Evolutionary conservation across 208 protist genomes (phyloP), one percentile per base, ranked within the genome.

Genomic region (Lotmaria passim): DNA sequence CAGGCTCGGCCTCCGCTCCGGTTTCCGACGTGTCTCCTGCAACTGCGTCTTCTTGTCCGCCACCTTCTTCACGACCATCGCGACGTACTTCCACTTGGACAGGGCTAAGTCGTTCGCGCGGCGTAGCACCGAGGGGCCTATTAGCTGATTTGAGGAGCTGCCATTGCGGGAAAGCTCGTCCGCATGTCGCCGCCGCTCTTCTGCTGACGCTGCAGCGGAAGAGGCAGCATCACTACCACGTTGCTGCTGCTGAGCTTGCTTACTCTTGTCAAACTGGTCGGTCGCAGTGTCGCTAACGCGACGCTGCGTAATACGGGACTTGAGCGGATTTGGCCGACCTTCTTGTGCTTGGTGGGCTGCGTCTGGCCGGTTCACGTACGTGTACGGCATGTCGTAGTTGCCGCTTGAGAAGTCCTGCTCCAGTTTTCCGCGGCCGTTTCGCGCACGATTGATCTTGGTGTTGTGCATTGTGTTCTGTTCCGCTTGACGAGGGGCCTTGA

Each of bases 51-150:
- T 52, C 44, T 47, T 63, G 56, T 63, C 66, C 19, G 30, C 66
- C 7, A 61, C 56, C 24, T 61, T 61, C 38, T 61, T 46, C 38
- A 21, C 33, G 23, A 61, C 38, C 56, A 61, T 5, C 38, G 56
- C 56, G 19, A 61, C 56, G 38, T 61, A 61, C 38, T 46, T 48
- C 56, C 56, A 72, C 66, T 57, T 26, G 1, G 65, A 71, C 19
- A 56, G 43, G 1, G 65, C 31, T 5, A 71, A 24, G 21, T 63
- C 43, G 30, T 63, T 46, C 8, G 55, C 65, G 7, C 65, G 65
- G 33, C 56, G 55, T 34, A 72, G 46, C 41, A 3, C 17, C 24
- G 56, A 46, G 14, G 52, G 28, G n/a, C n/a, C n/a, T 24, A 5
- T 28, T 1, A 50, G 1, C 21, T 5, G 23, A 28, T 15, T 17